Percentiles rank a stretch among this genome's conserved stretches.
Conservation (phyloP, 1,139 yeast species). For the Eremothecium sinecaudum region DNA sequence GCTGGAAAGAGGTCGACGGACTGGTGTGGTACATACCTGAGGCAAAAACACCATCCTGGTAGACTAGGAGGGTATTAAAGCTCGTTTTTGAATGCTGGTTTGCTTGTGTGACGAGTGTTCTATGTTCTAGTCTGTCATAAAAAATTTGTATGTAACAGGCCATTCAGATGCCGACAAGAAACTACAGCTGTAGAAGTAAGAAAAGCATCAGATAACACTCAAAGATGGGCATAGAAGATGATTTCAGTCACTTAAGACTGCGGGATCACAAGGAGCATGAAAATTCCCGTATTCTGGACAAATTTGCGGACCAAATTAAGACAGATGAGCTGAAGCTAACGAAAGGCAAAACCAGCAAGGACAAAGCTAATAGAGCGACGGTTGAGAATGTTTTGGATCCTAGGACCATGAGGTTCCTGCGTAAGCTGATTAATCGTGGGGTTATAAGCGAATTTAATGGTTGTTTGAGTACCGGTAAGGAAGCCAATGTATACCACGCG, state of each 20-base stretch:
- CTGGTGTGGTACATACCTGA: conserved; percentile 8
- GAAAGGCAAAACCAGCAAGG: conserved; percentile 54
- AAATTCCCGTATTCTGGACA: conserved; percentile 51
- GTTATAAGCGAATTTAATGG: conserved; percentile 81
- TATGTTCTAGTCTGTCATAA: no score
- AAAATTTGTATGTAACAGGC: no score
- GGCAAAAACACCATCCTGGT: conserved; percentile 10
- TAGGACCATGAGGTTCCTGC: conserved; percentile 74
- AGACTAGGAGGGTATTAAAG: no score
- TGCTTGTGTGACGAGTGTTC: no score
- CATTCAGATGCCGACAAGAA: no score
- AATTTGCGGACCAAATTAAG: conserved; percentile 55
- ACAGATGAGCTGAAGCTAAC: conserved; percentile 46
- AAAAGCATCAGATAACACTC: no score
- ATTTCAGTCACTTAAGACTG: conserved; percentile 14
- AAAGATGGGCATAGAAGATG: conserved; percentile 23
- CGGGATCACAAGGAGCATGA: conserved; percentile 24
- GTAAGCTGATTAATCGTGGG: conserved; percentile 74
- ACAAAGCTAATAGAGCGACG: conserved; percentile 89
- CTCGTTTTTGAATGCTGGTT: no score
- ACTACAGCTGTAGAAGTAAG: no score
- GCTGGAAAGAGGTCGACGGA: no score
- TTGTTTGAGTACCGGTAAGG: conserved; percentile 93
- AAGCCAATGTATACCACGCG: conserved; percentile 96
- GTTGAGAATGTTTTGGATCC: conserved; percentile 96